These are phyloP conservation scores for Umbelopsis isabellina DNA, from an alignment of 192 early-diverging fungal species.

Conservation along the genomic window DNA sequence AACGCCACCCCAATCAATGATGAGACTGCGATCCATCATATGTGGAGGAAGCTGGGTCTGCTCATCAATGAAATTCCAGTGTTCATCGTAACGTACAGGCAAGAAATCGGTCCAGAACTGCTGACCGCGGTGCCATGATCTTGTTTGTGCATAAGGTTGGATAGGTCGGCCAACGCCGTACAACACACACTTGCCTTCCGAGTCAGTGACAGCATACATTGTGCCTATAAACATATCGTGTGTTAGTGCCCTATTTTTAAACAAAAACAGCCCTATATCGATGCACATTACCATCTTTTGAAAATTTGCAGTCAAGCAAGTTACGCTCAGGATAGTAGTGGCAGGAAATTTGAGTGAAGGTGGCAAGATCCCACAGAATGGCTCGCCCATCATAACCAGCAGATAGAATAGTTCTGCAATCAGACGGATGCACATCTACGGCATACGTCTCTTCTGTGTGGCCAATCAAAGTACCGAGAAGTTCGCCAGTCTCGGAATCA, in stretches of 20 bases:
- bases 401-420: constrained; percentile 71
- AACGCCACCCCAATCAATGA: constrained; percentile 69
- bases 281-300: constrained; percentile 60
- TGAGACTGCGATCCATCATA: constrained; percentile 56
- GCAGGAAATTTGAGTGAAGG: constrained; percentile 46
- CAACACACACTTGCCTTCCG: constrained; percentile 69
- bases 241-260: not conserved
- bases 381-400: constrained; percentile 84
- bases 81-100: constrained; percentile 64
- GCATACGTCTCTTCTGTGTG: constrained; percentile 74
- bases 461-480: constrained; percentile 52
- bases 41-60: constrained; percentile 68
- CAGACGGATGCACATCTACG: constrained; percentile 73
- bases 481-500: constrained; percentile 65
- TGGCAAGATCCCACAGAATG: constrained; percentile 78
- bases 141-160: constrained; percentile 47
- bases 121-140: constrained; percentile 65
- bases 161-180: constrained; percentile 66
- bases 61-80: constrained; percentile 73
- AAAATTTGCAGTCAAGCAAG: constrained; percentile 76
- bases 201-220: constrained; percentile 73
- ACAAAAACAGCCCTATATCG: not conserved
- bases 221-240: constrained; percentile 7
- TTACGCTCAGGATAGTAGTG: constrained; percentile 48
- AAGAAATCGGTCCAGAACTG: constrained; percentile 79